Base-by-base conservation (phyloP, 2,329 filamentous ascomycete species). In the Fusarium domesticum region DNA sequence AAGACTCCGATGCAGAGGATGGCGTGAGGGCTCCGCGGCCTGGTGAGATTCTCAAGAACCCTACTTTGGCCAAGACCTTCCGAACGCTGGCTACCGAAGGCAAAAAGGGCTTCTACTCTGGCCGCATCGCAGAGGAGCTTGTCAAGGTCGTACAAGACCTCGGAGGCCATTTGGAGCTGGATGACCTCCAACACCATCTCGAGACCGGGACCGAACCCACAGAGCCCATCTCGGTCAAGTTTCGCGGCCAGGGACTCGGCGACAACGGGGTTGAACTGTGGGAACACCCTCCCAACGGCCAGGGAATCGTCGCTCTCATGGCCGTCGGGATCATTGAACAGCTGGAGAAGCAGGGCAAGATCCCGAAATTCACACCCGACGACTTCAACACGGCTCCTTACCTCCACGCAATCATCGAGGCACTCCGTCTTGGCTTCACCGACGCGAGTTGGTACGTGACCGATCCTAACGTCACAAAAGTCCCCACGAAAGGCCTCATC, bases 201-300 rank as follows among this genome's bases (percentile, higher is more conserved):
- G 68, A 74, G 15, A 58, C 56, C 0, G 74, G 90, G 16, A 89
- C 81, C 42, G 89, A 96, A 65, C 76, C 84, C n/a, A 85, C 90
- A 0, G 83, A 92, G 18, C 82, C 93, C 14, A 93, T 97, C 54
- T 91, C 87, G 0, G 75, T 96, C 38, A 82, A 84, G 48, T 92
- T 91, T 67, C 77, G 73, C 1, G 85, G 86, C 7, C 85, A 89
- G 58, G 72, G 71, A 3, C 64, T 71, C 1, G 50, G 53, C 6
- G 52, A 66, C 7, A 66, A 72, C 11, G 82, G 83, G 8, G 77
- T 96, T 33, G 84, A 95, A 61, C 73, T 98, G 1, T 97, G 92
- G 92, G 93, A 98, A 63, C 92, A 97, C 63, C 91, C 92, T 28
- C 93, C 93, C 7, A 97, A 97, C 59, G 91, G 93, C 0, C 93